Conservation (phyloP, 169 alveolate species). For the Plasmodium inui region DNA sequence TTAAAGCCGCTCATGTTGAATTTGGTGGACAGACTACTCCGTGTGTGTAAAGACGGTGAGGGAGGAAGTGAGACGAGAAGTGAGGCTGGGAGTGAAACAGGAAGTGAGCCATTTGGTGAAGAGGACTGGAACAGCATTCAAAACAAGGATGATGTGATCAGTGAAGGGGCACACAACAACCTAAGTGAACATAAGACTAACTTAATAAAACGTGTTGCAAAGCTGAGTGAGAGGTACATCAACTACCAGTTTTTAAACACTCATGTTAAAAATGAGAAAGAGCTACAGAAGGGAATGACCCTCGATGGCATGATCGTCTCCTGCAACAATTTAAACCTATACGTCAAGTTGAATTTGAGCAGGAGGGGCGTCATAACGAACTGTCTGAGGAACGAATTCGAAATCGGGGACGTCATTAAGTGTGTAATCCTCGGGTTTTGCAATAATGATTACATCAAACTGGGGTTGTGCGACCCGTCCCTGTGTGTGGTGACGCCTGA, state of each 20-base stretch:
- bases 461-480: constrained; percentile 37
- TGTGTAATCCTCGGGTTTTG: constrained; percentile 35
- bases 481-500: not conserved
- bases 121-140: not conserved
- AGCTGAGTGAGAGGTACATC: constrained; percentile 27
- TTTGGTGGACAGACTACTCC: not conserved
- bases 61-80: not conserved
- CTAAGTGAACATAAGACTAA: not conserved
- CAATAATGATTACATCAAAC: constrained; percentile 34
- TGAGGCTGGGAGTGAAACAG: not conserved
- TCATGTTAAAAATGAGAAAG: constrained; percentile 50
- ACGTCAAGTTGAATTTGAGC: constrained; percentile 51
- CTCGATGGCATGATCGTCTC: constrained; percentile 64
- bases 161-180: not conserved
- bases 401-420: constrained; percentile 58
- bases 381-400: not conserved
- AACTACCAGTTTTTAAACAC: constrained; percentile 48
- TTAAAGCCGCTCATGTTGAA: constrained; percentile 35
- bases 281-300: constrained; percentile 52
- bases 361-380: constrained; percentile 45
- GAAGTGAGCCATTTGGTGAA: not conserved
- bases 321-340: constrained; percentile 41
- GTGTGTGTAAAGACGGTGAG: not conserved
- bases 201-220: constrained; percentile 12
- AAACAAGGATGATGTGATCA: not conserved